Base-by-base conservation (phyloP, 2,329 filamentous ascomycete genomes). In the Diaporthe citri region DNA sequence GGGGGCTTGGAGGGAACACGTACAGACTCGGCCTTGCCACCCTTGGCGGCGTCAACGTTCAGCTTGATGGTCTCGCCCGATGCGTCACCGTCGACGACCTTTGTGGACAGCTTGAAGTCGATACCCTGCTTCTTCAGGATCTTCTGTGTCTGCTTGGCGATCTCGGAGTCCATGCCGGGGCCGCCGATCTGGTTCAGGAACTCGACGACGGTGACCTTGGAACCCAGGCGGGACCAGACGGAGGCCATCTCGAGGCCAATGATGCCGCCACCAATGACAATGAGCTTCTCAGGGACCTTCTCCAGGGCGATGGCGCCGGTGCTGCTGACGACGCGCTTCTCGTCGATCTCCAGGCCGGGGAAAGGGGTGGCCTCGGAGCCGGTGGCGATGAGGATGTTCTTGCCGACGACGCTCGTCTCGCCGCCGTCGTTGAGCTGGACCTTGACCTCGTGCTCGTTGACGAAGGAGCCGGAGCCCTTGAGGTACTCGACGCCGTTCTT, bases 401-500 rank as follows among this genome's bases (percentile, higher is more conserved):
- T 98, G 82, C 92, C 97, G 80, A 91, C 90, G 76, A 98, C 87
- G 78, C 90, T 94, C 77, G 94, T 93, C 90, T 98, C 96, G 83
- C 96, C 96, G 81, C 97, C 97, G 28, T 98, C 96, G 80, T 93
- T 91, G 77, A 98, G 91, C 82, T 94, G 93, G 80, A 99, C 95
- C 86, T 95, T 96, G 86, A 99, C 87, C 81, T 97, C 96, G 87
- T 98, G 92, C 86, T 97, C 94, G 84, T 94, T 94, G 81, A 93
- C 90, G 83, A 98, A 97, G 62, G 94, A 90, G 79, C 93, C 96
- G 70, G 95, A 92, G 80, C 97, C 97, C 89, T 98, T 98, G 88
- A 98, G 90, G 86, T 98, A 99, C 84, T 98, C 95, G 79, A 98
- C 97, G 78, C 95, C 95, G 88, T 99, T 99, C 91, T 99, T 98